A percentile compares a stretch with the other conserved stretches of the same genome.
These are phyloP conservation scores for Candida patagonica DNA, from an alignment of 805 yeast species.

Conservation along the genomic window DNA sequence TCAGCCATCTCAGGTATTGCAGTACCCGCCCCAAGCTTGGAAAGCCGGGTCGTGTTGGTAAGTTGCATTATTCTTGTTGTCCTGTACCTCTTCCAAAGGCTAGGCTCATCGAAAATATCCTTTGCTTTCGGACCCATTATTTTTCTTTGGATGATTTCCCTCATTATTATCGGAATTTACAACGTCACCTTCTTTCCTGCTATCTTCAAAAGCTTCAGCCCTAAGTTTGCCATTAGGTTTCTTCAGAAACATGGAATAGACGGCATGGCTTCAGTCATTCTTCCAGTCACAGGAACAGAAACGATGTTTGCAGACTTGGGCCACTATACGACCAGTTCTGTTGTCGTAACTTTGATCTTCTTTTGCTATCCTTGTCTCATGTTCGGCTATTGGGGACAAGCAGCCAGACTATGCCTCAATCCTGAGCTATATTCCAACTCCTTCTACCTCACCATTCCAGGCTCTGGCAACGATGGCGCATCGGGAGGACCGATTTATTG, in stretches of 20 bases:
- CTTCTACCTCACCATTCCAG: conserved; percentile 11
- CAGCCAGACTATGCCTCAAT: conserved; percentile 28
- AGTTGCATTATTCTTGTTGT: conserved; percentile 39
- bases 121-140: conserved; percentile 46
- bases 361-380: conserved; percentile 46
- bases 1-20: conserved; percentile 50
- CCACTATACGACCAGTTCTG: conserved; percentile 42
- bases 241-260: conserved; percentile 32
- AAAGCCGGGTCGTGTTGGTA: conserved; percentile 33
- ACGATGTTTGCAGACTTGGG: conserved; percentile 60
- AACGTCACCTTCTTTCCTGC: conserved; percentile 36
- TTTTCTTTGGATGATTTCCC: conserved; percentile 40
- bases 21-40: conserved; percentile 40
- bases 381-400: conserved; percentile 50
- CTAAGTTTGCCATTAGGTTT: conserved; percentile 41
- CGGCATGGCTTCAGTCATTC: conserved; percentile 40
- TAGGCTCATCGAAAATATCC: conserved; percentile 43
- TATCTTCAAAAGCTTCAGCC: conserved; percentile 41
- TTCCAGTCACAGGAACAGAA: conserved; percentile 50
- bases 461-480: background rate
- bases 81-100: conserved; percentile 39
- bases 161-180: conserved; percentile 38
- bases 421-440: conserved; percentile 11
- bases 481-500: conserved; percentile 10
- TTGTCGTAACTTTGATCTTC: conserved; percentile 37